Evolutionary conservation across 257 asterid species (phyloP).

Genomic region (Nicotiana knightiana): DNA sequence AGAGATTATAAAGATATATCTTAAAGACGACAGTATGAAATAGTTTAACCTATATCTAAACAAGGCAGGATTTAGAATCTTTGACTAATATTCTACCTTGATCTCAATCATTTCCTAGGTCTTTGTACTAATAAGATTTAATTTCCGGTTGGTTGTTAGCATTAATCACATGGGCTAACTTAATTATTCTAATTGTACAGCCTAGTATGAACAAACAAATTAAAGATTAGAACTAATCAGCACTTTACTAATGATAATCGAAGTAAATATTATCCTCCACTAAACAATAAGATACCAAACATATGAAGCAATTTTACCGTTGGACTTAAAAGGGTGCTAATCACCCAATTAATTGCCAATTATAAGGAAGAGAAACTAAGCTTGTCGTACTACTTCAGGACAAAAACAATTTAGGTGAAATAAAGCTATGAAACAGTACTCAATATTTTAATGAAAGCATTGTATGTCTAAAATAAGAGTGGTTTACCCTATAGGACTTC

Average conservation of each 20-base stretch:
- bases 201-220: neutral
- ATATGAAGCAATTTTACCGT: neutral
- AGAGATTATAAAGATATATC: neutral
- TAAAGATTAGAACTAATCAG: neutral
- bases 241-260: neutral
- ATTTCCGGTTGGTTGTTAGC: neutral
- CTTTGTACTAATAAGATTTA: neutral
- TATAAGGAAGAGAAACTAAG: neutral
- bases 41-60: neutral
- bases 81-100: neutral
- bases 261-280: neutral
- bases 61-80: neutral
- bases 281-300: neutral
- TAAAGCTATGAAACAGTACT: neutral
- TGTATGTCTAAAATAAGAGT: neutral
- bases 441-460: neutral
- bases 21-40: neutral
- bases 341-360: neutral
- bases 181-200: neutral
- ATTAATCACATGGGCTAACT: neutral
- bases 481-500: slow-evolving; percentile 20
- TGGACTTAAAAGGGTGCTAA: neutral
- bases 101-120: neutral
- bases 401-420: no score
- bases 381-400: no score